Evolutionary conservation across 2,329 filamentous ascomycete genomes (phyloP).

Genomic region (Neonectria ditissima): DNA sequence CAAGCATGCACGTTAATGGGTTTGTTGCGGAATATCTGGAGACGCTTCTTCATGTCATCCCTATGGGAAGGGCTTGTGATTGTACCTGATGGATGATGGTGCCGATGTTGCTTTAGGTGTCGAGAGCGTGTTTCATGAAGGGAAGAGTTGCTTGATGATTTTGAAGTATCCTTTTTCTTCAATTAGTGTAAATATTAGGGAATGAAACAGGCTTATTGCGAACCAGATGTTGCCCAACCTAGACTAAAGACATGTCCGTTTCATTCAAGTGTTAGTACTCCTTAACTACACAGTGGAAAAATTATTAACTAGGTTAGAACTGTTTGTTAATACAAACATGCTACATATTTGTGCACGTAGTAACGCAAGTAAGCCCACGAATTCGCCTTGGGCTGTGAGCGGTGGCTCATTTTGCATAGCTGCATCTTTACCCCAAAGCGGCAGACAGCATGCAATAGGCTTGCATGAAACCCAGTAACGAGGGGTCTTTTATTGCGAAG

Average conservation of each 20-base stretch:
- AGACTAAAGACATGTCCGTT: too few relatives aligned
- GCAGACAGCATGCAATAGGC: not conserved
- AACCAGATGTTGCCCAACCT: too few relatives aligned
- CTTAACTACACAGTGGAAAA: too few relatives aligned
- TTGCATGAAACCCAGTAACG: not conserved
- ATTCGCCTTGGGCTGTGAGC: not conserved
- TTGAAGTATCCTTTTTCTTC: not conserved
- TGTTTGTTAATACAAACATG: too few relatives aligned
- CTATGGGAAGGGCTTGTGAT: not conserved
- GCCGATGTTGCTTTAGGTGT: not conserved
- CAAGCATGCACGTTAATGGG: not conserved
- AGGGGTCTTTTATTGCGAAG: too few relatives aligned
- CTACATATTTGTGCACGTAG: too few relatives aligned
- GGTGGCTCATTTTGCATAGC: not conserved
- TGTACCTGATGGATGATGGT: not conserved
- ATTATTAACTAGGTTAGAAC: too few relatives aligned
- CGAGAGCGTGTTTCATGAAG: not conserved
- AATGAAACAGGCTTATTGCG: not conserved
- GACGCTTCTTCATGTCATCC: not conserved
- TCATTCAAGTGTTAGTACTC: too few relatives aligned
- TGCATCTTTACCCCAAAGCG: not conserved
- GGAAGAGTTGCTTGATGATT: not conserved
- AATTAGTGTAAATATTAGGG: not conserved
- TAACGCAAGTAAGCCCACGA: not conserved
- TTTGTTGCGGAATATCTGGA: not conserved